Base-by-base conservation (phyloP, 1,139 yeast genomes). In the Protomyces inouyei region DNA sequence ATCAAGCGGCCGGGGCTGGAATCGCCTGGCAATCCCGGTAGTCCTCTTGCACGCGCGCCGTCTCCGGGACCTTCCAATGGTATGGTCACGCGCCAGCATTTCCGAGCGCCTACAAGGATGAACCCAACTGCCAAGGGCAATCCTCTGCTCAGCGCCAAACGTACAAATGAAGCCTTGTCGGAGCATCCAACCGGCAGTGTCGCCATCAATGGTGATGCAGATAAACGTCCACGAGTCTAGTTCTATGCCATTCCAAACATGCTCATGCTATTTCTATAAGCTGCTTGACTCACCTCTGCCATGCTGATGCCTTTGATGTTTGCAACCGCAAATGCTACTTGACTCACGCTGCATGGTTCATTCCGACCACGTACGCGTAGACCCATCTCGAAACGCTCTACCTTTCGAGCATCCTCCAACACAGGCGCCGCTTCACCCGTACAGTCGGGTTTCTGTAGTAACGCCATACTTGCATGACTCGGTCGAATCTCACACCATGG, bases 401-500 rank as follows among this genome's bases (percentile, higher is more conserved):
- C 84, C 72, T 88, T 88, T 21, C 64, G 66, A 18, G 66, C 69
- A 18, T 43, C 48, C 18, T 18, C 25, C 48, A 43, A 10, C 3
- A 78, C 64, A 57, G 76, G 74, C 0, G 88, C 88, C 68, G 83
- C 45, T 16, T 82, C 84, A 1, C 88, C 88, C 67, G 83, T 82
- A 4, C 77, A 72, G 4, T 25, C 57, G 14, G 52, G 56, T 23
- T 25, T 25, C 0, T 83, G 74, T 35, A 88, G 72, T 68, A 77
- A 81, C 68, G 82, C 77, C 74, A 83, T 84, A 18, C 95, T 83
- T 2, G 92, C 91, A 73, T 90, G 97, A 8, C 95, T 81, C 68
- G 84, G 88, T 65, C 95, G 80, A 52, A 93, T 84, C 72, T 92
- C 98, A 76, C 99, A 93, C 98, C 98, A 93, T 0, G 99, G 98